Base-by-base conservation (phyloP, 441 rosid species). In the Syzygium syzygioides region DNA sequence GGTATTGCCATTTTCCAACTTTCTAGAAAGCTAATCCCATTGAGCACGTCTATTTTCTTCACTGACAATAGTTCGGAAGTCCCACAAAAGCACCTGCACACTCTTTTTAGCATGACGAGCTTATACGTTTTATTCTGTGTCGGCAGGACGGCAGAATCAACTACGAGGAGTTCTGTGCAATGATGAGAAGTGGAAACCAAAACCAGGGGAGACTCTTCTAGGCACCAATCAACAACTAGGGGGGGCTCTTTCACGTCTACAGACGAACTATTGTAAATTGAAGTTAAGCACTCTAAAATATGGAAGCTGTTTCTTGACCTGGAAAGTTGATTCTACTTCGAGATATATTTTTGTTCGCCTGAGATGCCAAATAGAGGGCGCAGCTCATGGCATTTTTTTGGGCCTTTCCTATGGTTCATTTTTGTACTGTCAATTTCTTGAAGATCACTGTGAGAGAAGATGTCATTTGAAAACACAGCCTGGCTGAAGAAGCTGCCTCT, bases 181-280 rank as follows among this genome's bases (percentile, higher is more conserved):
- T 95, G 97, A 95, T 95, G 97, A 93, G 93, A 90, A 93, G 94
- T 86, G 97, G 97, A 60, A 95, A 92, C 90, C 95, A 93, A 85
- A 94, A 92, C 41, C 95, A 93, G 85, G 93, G 91, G 13, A 93
- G 83, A 89, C 93, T 93, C 86, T 93, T 94, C 87, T 93, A 93
- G 86, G 6, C 60, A 71, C 28, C 83, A 6, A 37, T 14, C 50
- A 34, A 20, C 41, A 19, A 34, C 6, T 34, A 34, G 3, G 17
- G 53, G 14, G 14, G n/a, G 6, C 50, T 76, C 25, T 48, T 76
- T 1, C 53, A 7, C n/a, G 52, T 12, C 83, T 41, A 12, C n/a
- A 7, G 83, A 41, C 26, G 64, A 59, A 59, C 64, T 23, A 23
- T 48, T 76, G 83, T 76, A 76, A 41, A 76, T 41, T 41, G 83